A percentile compares a stretch with the other conserved stretches of the same genome.
These are phyloP conservation scores for Aspergillus ellipticus DNA, from an alignment of 495 filamentous ascomycete genomes.

Conservation along the genomic window DNA sequence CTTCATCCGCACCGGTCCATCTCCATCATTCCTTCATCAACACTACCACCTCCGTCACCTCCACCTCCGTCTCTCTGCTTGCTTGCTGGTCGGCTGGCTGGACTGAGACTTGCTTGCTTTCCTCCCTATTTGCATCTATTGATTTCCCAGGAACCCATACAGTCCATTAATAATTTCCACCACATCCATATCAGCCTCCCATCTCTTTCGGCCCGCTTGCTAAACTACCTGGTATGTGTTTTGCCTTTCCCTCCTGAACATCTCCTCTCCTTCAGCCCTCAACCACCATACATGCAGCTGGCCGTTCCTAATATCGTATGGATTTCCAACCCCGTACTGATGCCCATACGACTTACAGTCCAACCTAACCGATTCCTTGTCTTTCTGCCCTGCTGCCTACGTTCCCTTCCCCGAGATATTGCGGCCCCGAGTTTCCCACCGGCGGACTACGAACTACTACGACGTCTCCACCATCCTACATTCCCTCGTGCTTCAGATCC, in stretches of 20 bases:
- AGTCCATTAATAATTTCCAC: background rate
- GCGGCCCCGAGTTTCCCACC: slow-evolving; percentile 6
- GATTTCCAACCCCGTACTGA: background rate
- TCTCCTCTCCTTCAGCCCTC: background rate
- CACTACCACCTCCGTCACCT: background rate
- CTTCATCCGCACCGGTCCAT: background rate
- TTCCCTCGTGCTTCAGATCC: background rate
- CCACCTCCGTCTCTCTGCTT: background rate
- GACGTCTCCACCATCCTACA: slow-evolving; percentile 1
- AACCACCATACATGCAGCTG: background rate
- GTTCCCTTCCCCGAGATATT: slow-evolving; percentile 5
- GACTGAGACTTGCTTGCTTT: background rate
- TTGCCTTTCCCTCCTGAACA: background rate
- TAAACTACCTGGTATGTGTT: slow-evolving; percentile 1
- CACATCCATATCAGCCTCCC: background rate
- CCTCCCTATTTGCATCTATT: background rate
- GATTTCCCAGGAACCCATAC: background rate
- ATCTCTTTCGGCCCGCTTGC: background rate
- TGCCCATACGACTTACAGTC: background rate
- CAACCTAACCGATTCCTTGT: background rate
- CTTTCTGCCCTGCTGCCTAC: background rate
- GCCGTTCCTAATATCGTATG: background rate
- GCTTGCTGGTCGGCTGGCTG: background rate
- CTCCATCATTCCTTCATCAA: background rate
- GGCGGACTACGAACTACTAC: slow-evolving; percentile 2